Conservation (phyloP, 1,284 basidiomycete species). For the Pseudozyma hubeiensis region DNA sequence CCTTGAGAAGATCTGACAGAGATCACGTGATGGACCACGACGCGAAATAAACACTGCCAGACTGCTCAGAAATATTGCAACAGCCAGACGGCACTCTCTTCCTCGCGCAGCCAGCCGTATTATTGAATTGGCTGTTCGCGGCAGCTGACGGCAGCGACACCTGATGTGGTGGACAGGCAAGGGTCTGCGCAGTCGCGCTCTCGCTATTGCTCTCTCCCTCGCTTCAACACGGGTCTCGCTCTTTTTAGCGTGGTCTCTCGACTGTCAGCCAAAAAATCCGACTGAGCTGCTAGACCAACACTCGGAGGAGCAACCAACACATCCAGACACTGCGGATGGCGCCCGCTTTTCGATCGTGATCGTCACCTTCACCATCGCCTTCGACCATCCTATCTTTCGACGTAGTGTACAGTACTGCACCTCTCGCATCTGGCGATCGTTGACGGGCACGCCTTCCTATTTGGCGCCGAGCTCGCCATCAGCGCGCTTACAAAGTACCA, state of each 20-base stretch:
- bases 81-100: background rate
- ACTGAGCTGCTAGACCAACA: constrained; percentile 1
- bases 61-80: constrained; percentile 9
- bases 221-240: too few relatives aligned
- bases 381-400: background rate
- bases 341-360: constrained; percentile 1
- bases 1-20: background rate
- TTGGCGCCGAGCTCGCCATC: constrained; percentile 19
- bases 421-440: constrained; percentile 4
- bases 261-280: background rate
- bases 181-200: background rate
- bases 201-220: background rate
- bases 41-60: constrained; percentile 25
- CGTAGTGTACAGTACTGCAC: background rate
- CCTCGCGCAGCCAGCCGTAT: too few relatives aligned
- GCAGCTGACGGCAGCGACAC: background rate
- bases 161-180: too few relatives aligned
- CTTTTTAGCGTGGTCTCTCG: too few relatives aligned
- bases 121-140: too few relatives aligned
- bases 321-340: background rate
- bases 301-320: background rate
- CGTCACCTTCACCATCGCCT: background rate
- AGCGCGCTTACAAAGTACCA: constrained; percentile 2
- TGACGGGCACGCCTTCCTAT: background rate
- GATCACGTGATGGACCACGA: constrained; percentile 41